These are phyloP conservation scores for Exophiala phaeomuriformis DNA, from an alignment of 2,329 filamentous ascomycete genomes.

Conservation along the genomic window DNA sequence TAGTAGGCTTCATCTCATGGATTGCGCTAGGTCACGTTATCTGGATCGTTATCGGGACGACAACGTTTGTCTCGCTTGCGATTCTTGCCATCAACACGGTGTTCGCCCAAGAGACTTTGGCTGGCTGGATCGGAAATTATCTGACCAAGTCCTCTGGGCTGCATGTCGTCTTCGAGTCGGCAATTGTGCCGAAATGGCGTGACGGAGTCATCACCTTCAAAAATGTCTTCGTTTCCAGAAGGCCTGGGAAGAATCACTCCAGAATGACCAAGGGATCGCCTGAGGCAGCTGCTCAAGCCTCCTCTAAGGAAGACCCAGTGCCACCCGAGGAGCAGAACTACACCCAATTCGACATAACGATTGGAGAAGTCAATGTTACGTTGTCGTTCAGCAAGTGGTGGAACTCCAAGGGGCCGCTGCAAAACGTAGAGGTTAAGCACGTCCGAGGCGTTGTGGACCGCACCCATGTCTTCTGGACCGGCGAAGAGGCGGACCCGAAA, in stretches of 20 bases:
- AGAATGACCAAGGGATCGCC: constrained; percentile 91
- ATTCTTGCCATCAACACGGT: constrained; percentile 94
- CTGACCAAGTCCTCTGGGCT: constrained; percentile 87
- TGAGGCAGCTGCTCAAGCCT: constrained; percentile 72
- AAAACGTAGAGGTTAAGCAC: constrained; percentile 89
- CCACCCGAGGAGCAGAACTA: constrained; percentile 80
- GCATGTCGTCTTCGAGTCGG: constrained; percentile 92
- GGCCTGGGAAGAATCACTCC: constrained; percentile 69
- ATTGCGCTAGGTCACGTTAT: constrained; percentile 86
- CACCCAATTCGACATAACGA: constrained; percentile 91
- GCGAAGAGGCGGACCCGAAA: constrained; percentile 66
- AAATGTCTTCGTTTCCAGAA: constrained; percentile 89
- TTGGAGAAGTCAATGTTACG: constrained; percentile 92
- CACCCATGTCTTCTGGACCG: constrained; percentile 68
- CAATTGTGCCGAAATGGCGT: constrained; percentile 92
- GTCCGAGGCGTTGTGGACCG: constrained; percentile 88
- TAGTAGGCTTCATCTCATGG: constrained; percentile 92
- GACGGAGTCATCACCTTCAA: constrained; percentile 93
- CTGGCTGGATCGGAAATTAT: constrained; percentile 90
- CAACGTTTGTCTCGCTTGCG: constrained; percentile 87
- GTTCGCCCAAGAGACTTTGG: constrained; percentile 92
- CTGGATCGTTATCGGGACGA: constrained; percentile 94
- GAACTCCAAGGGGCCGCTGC: constrained; percentile 85
- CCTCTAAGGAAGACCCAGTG: constrained; percentile 55
- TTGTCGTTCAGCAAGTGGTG: constrained; percentile 98